Base-by-base conservation (phyloP, 1,139 yeast genomes). In the Kodamaea plutei region DNA sequence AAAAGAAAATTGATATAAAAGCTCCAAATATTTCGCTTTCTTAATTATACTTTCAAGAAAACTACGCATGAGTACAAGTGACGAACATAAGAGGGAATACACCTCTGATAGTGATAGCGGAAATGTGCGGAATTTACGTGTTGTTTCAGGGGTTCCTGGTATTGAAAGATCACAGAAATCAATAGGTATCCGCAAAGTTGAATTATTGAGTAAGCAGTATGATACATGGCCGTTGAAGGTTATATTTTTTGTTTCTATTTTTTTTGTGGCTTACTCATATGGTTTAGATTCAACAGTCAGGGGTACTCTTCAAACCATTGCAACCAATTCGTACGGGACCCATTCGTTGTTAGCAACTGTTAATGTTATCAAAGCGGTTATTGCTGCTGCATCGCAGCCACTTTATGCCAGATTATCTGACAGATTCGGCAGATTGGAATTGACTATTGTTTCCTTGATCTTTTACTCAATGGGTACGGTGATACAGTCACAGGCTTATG, bases 321-420 rank as follows among this genome's bases (percentile, higher is more conserved):
- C 88, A 5, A 72, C 84, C 15, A 55, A 64, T 26, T 68, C 79
- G 3, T 82, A 76, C 52, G 43, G 66, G 5, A 47, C 59, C 14
- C 88, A 79, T 52, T 76, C 88, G 9, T 61, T 80, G 33, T 56
- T 75, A 30, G 69, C 91, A 4, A 79, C 89, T 4, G 74, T 82
- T 33, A 72, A 73, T 38, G 82, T 78, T 19, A 72, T 80, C 34
- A 68, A 73, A 36, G 66, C 76, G 17, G 83, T 81, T 26, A 72
- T 79, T 26, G 82, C 79, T 33, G 87, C 87, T 23, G 88, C 84
- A 16, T 70, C 84, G 6, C 85, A 80, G 52, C 80, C 84, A 3
- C 64, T 77, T 11, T 79, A 69, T 39, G 89, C 91, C 6, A 67
- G 88, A 46, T 58, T 81, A 25, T 71, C 84, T 3, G 89, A 83